Conservation (phyloP, 495 filamentous ascomycete species). For the Recurvomyces mirabilis region DNA sequence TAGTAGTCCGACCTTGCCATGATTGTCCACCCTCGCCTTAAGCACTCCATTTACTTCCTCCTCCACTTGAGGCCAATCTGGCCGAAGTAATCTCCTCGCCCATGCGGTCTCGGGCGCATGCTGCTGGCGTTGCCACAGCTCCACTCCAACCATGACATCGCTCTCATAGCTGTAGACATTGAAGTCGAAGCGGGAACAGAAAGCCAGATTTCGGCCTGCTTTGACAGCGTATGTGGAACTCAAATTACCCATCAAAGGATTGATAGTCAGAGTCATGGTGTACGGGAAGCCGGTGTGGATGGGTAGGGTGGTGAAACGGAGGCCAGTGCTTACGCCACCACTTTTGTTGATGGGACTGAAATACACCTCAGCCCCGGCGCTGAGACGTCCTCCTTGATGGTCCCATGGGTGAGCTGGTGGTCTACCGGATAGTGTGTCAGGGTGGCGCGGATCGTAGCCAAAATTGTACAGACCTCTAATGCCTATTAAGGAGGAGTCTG, state of each 20-base stretch:
- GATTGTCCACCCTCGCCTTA: conserved; percentile 79
- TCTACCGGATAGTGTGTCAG: conserved; percentile 17
- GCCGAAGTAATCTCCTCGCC: conserved; percentile 26
- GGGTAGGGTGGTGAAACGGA: conserved; percentile 86
- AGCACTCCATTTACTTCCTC: conserved; percentile 66
- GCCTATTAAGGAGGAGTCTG: conserved; percentile 80
- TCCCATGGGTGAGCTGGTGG: conserved; percentile 18
- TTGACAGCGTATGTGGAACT: conserved; percentile 82
- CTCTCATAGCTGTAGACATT: conserved; percentile 98
- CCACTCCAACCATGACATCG: conserved; percentile 77
- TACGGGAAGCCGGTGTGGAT: conserved; percentile 75
- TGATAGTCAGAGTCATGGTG: conserved; percentile 69
- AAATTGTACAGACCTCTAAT: conserved; percentile 90
- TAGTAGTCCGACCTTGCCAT: conserved; percentile 67
- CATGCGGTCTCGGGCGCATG: conserved; percentile 33
- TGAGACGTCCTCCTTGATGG: conserved; percentile 30
- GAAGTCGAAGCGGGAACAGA: conserved; percentile 87
- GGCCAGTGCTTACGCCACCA: conserved; percentile 68
- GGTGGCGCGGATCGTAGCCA: conserved; percentile 57
- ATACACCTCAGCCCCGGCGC: conserved; percentile 77
- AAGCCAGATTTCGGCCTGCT: conserved; percentile 65
- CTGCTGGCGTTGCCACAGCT: conserved; percentile 54
- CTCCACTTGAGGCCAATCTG: conserved; percentile 34
- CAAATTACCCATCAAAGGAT: conserved; percentile 85
- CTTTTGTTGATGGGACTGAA: conserved; percentile 88